phyloP scores from a whole-genome alignment of 495 filamentous ascomycete genomes.

The Trypethelium eluteriae region DNA sequence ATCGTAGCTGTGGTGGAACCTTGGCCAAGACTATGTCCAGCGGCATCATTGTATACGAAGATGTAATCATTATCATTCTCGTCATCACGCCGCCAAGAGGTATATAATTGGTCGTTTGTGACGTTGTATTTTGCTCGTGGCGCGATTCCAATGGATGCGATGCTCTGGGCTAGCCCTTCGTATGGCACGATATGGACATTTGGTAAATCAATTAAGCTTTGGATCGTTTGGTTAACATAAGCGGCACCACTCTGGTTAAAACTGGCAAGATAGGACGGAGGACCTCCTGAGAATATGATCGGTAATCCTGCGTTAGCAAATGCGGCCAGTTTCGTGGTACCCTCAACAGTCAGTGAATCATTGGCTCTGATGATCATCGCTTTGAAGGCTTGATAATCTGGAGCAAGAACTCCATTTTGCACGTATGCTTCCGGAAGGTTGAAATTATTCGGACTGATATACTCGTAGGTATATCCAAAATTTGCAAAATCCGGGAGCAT shows the following conservation, averaged over 20 bases:
- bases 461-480: slow-evolving; percentile 43
- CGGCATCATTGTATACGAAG: slow-evolving; percentile 37
- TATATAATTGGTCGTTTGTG: slow-evolving; percentile 35
- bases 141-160: slow-evolving; percentile 24
- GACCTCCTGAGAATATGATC: slow-evolving; percentile 36
- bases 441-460: slow-evolving; percentile 45
- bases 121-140: slow-evolving; percentile 25
- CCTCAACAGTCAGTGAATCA: slow-evolving; percentile 36
- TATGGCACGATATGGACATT: slow-evolving; percentile 18
- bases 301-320: slow-evolving; percentile 41
- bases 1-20: slow-evolving; percentile 29
- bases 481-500: slow-evolving; percentile 18
- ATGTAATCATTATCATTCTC: slow-evolving; percentile 31
- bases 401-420: slow-evolving; percentile 33
- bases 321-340: slow-evolving; percentile 32
- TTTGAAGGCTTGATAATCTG: slow-evolving; percentile 39
- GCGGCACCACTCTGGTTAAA: slow-evolving; percentile 23
- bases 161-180: slow-evolving; percentile 24
- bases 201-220: slow-evolving; percentile 3
- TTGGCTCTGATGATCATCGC: slow-evolving; percentile 40
- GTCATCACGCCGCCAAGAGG: slow-evolving; percentile 31
- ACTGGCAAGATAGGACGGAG: slow-evolving; percentile 22
- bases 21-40: slow-evolving; percentile 10
- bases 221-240: slow-evolving; percentile 9
- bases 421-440: slow-evolving; percentile 34